These are phyloP conservation scores for Triticum monococcum DNA, from an alignment of 176 grass and related monocot genomes.

Conservation along the genomic window DNA sequence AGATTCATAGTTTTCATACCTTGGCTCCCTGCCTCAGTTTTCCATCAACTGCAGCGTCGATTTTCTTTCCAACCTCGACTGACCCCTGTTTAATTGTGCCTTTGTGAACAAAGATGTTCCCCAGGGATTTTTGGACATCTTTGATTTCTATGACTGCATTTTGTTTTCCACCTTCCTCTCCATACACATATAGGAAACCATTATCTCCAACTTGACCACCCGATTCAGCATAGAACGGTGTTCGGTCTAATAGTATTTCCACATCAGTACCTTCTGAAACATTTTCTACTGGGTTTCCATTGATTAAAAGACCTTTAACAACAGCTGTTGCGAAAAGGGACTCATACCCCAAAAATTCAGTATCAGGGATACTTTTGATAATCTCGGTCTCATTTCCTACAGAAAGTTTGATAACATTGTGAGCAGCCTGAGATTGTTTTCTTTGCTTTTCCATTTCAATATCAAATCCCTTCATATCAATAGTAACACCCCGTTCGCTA, in stretches of 20 bases:
- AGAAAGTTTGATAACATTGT: constrained; percentile 79
- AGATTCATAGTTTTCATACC: constrained; percentile 34
- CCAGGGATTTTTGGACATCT: constrained; percentile 85
- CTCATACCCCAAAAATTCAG: constrained; percentile 90
- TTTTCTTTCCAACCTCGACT: constrained; percentile 73
- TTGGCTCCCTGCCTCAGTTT: constrained; percentile 84
- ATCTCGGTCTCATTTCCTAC: constrained; percentile 84
- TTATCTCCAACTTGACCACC: constrained; percentile 96
- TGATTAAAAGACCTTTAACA: constrained; percentile 81
- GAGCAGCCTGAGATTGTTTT: constrained; percentile 88
- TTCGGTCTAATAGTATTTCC: constrained; percentile 88
- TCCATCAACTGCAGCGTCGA: constrained; percentile 79
- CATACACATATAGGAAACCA: constrained; percentile 63
- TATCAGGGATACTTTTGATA: constrained; percentile 69
- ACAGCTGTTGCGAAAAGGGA: constrained; percentile 62
- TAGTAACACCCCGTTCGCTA: constrained; percentile 55
- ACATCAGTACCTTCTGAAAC: constrained; percentile 80
- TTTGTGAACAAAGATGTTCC: constrained; percentile 96
- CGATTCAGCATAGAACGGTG: constrained; percentile 97
- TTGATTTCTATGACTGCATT: constrained; percentile 75
- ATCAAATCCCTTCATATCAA: constrained; percentile 85
- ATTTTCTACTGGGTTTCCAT: constrained; percentile 68
- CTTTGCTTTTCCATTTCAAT: constrained; percentile 98
- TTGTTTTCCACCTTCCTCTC: constrained; percentile 48
- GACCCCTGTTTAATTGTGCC: constrained; percentile 80